Conservation (phyloP, 768 basidiomycete genomes). For the Holtermannia corniformis region DNA sequence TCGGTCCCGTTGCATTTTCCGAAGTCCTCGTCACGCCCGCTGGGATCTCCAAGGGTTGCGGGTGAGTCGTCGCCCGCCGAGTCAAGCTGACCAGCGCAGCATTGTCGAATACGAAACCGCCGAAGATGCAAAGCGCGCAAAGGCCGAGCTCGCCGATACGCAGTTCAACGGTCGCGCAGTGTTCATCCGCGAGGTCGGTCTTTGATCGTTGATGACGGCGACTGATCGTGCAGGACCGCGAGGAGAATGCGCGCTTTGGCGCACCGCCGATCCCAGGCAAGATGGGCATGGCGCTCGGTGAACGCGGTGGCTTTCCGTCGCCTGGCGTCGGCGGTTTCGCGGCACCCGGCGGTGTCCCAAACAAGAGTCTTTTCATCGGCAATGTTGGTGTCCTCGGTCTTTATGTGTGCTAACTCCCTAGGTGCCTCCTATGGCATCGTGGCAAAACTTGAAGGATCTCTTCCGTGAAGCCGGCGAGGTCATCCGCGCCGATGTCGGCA, state of each 20-base stretch:
- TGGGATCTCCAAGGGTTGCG: conserved; percentile 96
- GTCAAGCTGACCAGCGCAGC: conserved; percentile 45
- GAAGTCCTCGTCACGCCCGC: conserved; percentile 96
- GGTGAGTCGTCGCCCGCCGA: conserved; percentile 52
- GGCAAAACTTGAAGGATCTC: conserved; percentile 96
- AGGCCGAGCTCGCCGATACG: conserved; percentile 82
- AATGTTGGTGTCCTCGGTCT: conserved; percentile 53
- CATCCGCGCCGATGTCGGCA: conserved; percentile 89
- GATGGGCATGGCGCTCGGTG: conserved; percentile 91
- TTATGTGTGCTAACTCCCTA: conserved; percentile 36
- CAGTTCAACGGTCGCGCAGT: conserved; percentile 85
- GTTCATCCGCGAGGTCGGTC: conserved; percentile 84
- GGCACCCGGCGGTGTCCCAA: conserved; percentile 44
- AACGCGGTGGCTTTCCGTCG: conserved; percentile 25
- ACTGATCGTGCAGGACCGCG: conserved; percentile 63
- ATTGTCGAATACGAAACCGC: conserved; percentile 90
- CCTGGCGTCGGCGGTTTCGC: conserved; percentile 9
- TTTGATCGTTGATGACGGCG: background rate
- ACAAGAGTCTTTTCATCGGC: conserved; percentile 81
- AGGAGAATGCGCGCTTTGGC: conserved; percentile 90
- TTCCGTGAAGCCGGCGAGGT: conserved; percentile 94
- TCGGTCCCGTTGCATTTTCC: conserved; percentile 55
- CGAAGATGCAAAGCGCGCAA: conserved; percentile 80
- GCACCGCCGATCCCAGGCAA: conserved; percentile 91
- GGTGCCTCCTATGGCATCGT: conserved; percentile 94